Conservation (phyloP, 345 rosid genomes). For the Dovyalis caffra region DNA sequence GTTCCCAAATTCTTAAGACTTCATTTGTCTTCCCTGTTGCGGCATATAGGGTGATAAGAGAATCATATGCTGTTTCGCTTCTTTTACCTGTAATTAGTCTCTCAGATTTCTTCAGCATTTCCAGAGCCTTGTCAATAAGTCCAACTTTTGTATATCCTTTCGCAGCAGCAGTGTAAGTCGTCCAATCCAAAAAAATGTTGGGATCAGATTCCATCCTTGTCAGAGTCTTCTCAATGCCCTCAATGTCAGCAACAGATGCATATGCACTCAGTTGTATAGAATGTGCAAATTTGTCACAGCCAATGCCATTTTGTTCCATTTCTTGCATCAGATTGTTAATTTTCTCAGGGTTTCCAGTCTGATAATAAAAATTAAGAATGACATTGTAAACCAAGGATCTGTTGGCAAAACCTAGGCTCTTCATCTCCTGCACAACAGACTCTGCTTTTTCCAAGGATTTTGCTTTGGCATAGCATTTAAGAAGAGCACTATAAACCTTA, state of each 20-base stretch:
- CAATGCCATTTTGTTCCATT: constrained; percentile 32
- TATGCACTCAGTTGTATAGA: constrained; percentile 26
- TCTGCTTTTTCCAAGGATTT: constrained; percentile 43
- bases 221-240: constrained; percentile 28
- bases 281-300: constrained; percentile 15
- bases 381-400: constrained; percentile 16
- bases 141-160: constrained; percentile 22
- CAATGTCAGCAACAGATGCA: constrained; percentile 24
- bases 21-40: constrained; percentile 40
- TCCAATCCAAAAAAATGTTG: constrained; percentile 20
- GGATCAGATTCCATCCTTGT: constrained; percentile 31
- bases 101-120: constrained; percentile 34
- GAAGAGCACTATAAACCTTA: constrained; percentile 37
- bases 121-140: constrained; percentile 27
- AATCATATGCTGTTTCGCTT: constrained; percentile 8
- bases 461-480: constrained; percentile 34
- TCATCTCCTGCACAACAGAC: constrained; percentile 33
- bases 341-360: constrained; percentile 28
- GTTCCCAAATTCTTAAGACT: constrained; percentile 41
- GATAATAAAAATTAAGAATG: constrained; percentile 31
- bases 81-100: constrained; percentile 8
- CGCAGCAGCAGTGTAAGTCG: constrained; percentile 13
- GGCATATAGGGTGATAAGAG: constrained; percentile 28
- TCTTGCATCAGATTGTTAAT: constrained; percentile 23
- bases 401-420: constrained; percentile 25